These are phyloP conservation scores for Ophioceras dolichostomum DNA, from an alignment of 2,329 filamentous ascomycete genomes.

Conservation along the genomic window DNA sequence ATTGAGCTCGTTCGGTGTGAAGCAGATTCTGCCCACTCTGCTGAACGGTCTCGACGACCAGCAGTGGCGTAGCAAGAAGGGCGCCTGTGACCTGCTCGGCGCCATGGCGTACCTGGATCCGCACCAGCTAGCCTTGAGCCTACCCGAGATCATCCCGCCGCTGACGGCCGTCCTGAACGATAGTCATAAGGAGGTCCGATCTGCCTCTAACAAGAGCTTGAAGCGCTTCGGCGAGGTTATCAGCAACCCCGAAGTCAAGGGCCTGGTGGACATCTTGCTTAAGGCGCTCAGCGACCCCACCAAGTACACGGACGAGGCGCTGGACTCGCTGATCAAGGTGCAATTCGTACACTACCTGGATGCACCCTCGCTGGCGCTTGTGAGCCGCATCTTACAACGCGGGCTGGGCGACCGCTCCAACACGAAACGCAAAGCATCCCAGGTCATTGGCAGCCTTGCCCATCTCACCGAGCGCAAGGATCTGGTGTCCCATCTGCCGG, in stretches of 20 bases:
- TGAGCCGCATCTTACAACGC: slow-evolving; percentile 90
- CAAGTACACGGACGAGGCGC: slow-evolving; percentile 88
- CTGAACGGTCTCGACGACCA: slow-evolving; percentile 86
- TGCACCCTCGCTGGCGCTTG: slow-evolving; percentile 84
- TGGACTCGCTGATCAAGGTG: slow-evolving; percentile 94
- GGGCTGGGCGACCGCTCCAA: slow-evolving; percentile 82
- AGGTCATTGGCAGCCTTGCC: slow-evolving; percentile 95
- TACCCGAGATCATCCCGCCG: slow-evolving; percentile 94
- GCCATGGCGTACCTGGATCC: slow-evolving; percentile 98
- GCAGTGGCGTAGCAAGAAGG: slow-evolving; percentile 98
- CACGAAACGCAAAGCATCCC: slow-evolving; percentile 90
- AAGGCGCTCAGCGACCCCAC: slow-evolving; percentile 96
- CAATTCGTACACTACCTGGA: slow-evolving; percentile 98
- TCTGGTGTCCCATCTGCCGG: slow-evolving; percentile 77
- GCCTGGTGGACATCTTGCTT: slow-evolving; percentile 77
- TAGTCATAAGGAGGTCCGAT: slow-evolving; percentile 92
- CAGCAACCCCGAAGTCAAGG: slow-evolving; percentile 93
- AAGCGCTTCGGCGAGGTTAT: slow-evolving; percentile 99
- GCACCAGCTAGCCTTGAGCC: slow-evolving; percentile 79
- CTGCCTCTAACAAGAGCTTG: slow-evolving; percentile 85
- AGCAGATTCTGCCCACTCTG: slow-evolving; percentile 83
- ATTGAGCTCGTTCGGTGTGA: slow-evolving; percentile 90
- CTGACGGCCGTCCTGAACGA: slow-evolving; percentile 90
- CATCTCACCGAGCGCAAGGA: slow-evolving; percentile 96
- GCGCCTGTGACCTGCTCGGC: slow-evolving; percentile 89